Base-by-base conservation (phyloP, 805 yeast genomes). In the Metschnikowia amazonensis region DNA sequence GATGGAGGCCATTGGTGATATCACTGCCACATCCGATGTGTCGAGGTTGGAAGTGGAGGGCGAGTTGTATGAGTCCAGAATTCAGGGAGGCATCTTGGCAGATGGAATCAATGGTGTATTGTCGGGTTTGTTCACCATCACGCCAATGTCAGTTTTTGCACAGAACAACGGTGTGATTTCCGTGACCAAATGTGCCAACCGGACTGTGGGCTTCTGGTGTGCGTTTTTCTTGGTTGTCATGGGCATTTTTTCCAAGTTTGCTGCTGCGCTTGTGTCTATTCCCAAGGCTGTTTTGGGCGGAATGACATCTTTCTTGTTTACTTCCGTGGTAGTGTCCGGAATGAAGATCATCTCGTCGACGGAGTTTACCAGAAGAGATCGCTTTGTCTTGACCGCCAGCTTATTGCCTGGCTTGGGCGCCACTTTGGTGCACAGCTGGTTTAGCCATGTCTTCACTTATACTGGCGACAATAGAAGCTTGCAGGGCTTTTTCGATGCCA, bases 1-100 rank as follows among this genome's bases (percentile, higher is more conserved):
- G 81, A 88, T 89, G 89, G 96, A 89, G 71, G 85, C 95, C 43
- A 87, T 89, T 63, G 97, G 96, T 65, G 96, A 89, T 65, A 84
- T 89, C 60, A 88, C 96, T 21, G 96, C 96, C 21, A 87, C 96
- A 35, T 84, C 88, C 47, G 97, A 89, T 65, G 96, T 89, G 14
- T 86, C 95, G 4, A 74, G 95, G 55, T 70, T 84, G 51, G 88
- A 84, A 50, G 89, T 88, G 48, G 89, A 84, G 60, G 96, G 96
- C 55, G 81, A 79, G 34, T 54, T 75, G n/a, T 89, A 84, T 62
- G 96, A 89, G 55, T 79, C 89, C n/a, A 74, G 97, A 66, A 76
- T 89, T 51, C 96, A 89, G 69, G 96, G 97, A 59, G 97, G 96
- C 67, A 77, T 89, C 34, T 72, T 89, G 28, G 94, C 95, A n/a